These are phyloP conservation scores for Lyophyllum decastes DNA, from an alignment of 768 basidiomycete species.

Conservation along the genomic window DNA sequence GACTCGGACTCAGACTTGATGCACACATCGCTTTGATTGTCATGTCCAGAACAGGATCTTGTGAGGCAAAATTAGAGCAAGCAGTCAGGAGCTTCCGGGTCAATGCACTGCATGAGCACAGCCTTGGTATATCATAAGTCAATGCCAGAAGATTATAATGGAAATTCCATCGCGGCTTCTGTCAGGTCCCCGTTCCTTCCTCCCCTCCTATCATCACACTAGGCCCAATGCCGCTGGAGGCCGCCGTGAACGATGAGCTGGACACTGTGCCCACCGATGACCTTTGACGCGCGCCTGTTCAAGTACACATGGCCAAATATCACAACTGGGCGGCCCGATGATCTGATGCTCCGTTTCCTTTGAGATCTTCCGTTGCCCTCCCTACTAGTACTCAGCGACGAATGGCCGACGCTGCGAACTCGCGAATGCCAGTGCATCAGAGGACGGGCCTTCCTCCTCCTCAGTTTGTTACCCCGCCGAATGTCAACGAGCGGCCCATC, in stretches of 20 bases:
- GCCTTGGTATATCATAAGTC: conserved; percentile 15
- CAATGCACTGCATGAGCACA: conserved; percentile 13
- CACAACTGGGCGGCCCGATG: conserved; percentile 10
- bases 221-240: neutral
- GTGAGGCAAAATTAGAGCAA: neutral
- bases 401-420: conserved; percentile 12
- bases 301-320: conserved; percentile 23
- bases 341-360: conserved; percentile 20
- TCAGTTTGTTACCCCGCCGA: conserved; percentile 10
- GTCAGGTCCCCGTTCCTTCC: neutral
- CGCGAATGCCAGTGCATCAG: conserved; percentile 4
- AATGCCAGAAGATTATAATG: neutral
- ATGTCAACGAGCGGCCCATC: conserved; percentile 19
- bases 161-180: neutral
- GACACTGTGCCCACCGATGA: neutral
- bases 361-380: conserved; percentile 10
- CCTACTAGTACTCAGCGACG: neutral
- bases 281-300: conserved; percentile 2
- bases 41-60: neutral
- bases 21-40: neutral
- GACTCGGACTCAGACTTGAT: neutral
- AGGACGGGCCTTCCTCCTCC: conserved; percentile 19
- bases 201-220: neutral
- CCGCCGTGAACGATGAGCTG: neutral
- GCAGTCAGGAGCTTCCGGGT: neutral